Conservation (phyloP, 2,329 filamentous ascomycete species). For the Aphanocladium album region DNA sequence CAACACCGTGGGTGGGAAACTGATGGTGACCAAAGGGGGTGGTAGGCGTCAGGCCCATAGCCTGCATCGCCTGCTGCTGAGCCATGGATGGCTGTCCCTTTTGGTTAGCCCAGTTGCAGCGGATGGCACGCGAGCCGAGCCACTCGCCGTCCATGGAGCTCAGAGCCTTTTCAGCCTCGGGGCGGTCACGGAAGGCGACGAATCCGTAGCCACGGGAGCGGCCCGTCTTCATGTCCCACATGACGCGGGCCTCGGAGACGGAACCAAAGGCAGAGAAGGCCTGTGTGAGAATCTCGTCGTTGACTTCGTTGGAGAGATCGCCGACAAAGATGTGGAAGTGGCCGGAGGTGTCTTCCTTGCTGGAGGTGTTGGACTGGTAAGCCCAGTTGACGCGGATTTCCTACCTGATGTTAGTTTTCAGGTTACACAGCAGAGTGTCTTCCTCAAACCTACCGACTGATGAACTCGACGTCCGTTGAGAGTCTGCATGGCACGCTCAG, state of each 20-base stretch:
- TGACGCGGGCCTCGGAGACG: conserved; percentile 95
- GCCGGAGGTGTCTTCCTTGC: conserved; percentile 95
- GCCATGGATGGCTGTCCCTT: conserved; percentile 99
- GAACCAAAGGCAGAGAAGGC: conserved; percentile 94
- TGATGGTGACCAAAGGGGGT: conserved; percentile 96
- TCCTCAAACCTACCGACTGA: conserved; percentile 65
- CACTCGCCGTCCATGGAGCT: conserved; percentile 99
- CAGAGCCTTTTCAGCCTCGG: conserved; percentile 90
- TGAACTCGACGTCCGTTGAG: conserved; percentile 93
- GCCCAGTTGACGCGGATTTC: conserved; percentile 99
- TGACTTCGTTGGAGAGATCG: conserved; percentile 96
- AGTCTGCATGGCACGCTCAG: conserved; percentile 95
- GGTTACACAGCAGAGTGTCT: neutral
- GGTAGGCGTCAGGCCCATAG: conserved; percentile 97
- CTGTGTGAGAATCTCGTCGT: conserved; percentile 88
- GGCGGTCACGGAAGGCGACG: conserved; percentile 90
- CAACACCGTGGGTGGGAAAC: conserved; percentile 93
- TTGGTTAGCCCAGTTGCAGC: conserved; percentile 99
- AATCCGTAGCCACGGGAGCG: conserved; percentile 96
- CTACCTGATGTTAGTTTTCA: conserved; percentile 41
- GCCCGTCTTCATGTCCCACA: conserved; percentile 99
- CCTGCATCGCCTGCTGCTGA: conserved; percentile 93
- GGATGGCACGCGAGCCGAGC: conserved; percentile 95
- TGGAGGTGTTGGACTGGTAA: conserved; percentile 90
- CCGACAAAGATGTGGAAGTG: conserved; percentile 99